Conservation (phyloP, 1,139 yeast genomes). For the Zygotorulaspora mrakii region DNA sequence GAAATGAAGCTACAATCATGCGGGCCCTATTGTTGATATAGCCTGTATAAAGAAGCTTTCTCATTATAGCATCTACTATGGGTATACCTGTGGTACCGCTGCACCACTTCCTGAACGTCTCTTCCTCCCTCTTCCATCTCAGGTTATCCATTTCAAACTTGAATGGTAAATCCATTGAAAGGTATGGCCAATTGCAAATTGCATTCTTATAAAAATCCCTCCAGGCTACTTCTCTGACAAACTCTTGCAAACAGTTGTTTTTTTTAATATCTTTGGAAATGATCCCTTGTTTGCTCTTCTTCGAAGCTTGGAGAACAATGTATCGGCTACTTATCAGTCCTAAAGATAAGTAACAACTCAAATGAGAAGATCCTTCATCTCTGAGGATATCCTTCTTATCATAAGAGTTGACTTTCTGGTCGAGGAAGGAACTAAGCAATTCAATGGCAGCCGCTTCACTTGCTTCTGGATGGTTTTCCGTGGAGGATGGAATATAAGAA, state of each 20-base stretch:
- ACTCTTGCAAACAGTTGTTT: slow-evolving; percentile 39
- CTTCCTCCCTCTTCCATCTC: slow-evolving; percentile 43
- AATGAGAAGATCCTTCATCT: slow-evolving; percentile 40
- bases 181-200: slow-evolving; percentile 48
- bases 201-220: slow-evolving; percentile 54
- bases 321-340: slow-evolving; percentile 47
- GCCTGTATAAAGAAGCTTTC: slow-evolving; percentile 48
- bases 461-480: slow-evolving; percentile 25
- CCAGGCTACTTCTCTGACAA: slow-evolving; percentile 55
- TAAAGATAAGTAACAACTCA: slow-evolving; percentile 47
- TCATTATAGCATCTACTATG: slow-evolving; percentile 55
- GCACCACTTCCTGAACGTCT: slow-evolving; percentile 47
- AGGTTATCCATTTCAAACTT: slow-evolving; percentile 42
- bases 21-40: slow-evolving; percentile 52
- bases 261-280: slow-evolving; percentile 33
- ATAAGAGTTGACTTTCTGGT: slow-evolving; percentile 36
- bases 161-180: slow-evolving; percentile 50
- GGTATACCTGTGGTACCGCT: slow-evolving; percentile 54
- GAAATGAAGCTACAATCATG: slow-evolving; percentile 51
- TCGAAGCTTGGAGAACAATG: slow-evolving; percentile 36
- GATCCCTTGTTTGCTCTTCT: slow-evolving; percentile 13
- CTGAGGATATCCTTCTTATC: slow-evolving; percentile 30
- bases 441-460: slow-evolving; percentile 42
- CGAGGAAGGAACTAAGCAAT: slow-evolving; percentile 37
- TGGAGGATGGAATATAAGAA: slow-evolving; percentile 16